Evolutionary conservation across 768 basidiomycete species (phyloP).

Genomic region (Psilocybe cubensis): DNA sequence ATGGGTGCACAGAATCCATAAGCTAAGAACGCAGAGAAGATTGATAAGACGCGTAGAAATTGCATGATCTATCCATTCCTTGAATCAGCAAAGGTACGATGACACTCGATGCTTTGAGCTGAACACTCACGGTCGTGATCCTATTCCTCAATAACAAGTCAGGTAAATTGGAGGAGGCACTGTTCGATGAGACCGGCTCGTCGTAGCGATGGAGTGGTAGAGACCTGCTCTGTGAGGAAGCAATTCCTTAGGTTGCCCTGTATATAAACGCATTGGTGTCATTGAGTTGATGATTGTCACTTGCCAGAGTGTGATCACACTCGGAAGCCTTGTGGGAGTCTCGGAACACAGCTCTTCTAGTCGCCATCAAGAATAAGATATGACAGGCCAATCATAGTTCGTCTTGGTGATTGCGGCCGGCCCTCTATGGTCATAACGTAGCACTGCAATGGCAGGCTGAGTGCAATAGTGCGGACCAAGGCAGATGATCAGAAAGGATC

Average conservation of each 20-base stretch:
- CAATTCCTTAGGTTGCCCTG: not conserved
- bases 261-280: slow-evolving; percentile 14
- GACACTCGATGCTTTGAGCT: not conserved
- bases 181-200: slow-evolving; percentile 22
- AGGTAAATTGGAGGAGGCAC: not conserved
- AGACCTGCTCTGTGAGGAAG: slow-evolving; percentile 25
- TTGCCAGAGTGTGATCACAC: not conserved
- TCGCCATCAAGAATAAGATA: not conserved
- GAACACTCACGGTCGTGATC: not conserved
- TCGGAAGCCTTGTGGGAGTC: too few relatives aligned
- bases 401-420: too few relatives aligned
- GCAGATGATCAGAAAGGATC: too few relatives aligned
- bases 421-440: too few relatives aligned
- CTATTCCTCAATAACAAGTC: not conserved
- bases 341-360: not conserved
- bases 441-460: too few relatives aligned
- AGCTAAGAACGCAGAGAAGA: slow-evolving; percentile 2
- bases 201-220: slow-evolving; percentile 7
- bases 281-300: not conserved
- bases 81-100: not conserved
- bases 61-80: not conserved
- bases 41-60: not conserved
- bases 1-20: slow-evolving; percentile 2
- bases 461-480: too few relatives aligned
- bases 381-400: not conserved